Conservation (phyloP, 192 early-diverging fungal species). For the Endogone sp. region DNA sequence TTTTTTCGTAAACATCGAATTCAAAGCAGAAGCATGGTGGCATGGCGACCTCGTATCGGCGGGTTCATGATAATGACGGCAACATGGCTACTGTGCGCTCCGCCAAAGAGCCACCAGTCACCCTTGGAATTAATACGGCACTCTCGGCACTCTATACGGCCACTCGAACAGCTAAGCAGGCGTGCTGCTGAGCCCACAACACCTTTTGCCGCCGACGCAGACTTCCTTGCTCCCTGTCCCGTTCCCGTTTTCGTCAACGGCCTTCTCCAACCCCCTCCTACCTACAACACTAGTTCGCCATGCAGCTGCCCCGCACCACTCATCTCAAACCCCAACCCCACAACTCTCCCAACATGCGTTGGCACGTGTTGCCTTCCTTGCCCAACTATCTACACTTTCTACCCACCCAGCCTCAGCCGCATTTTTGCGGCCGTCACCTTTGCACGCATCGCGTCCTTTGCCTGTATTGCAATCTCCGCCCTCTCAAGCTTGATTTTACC, state of each 20-base stretch:
- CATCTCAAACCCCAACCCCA: not conserved
- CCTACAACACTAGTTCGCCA: not conserved
- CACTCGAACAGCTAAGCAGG: too few species aligned
- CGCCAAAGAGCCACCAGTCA: too few species aligned
- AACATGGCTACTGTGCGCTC: too few species aligned
- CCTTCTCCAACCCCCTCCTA: not conserved
- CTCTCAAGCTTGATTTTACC: not conserved
- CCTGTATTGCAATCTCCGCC: not conserved
- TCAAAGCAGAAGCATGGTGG: too few species aligned
- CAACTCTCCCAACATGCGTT: not conserved
- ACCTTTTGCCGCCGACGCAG: too few species aligned
- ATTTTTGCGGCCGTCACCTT: not conserved
- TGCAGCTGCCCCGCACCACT: not conserved
- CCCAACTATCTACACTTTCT: not conserved
- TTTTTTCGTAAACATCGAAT: too few species aligned
- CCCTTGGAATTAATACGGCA: too few species aligned
- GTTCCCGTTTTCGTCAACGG: not conserved
- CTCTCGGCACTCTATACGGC: too few species aligned
- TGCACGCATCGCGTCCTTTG: not conserved
- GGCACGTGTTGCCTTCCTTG: not conserved
- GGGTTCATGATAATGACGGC: too few species aligned
- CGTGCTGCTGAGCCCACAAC: too few species aligned
- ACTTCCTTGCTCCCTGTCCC: too few species aligned
- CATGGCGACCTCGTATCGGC: too few species aligned
- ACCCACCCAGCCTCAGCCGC: not conserved